These are phyloP conservation scores for Aegilops tauschii DNA, from an alignment of 176 grass and related monocot genomes.

Conservation along the genomic window DNA sequence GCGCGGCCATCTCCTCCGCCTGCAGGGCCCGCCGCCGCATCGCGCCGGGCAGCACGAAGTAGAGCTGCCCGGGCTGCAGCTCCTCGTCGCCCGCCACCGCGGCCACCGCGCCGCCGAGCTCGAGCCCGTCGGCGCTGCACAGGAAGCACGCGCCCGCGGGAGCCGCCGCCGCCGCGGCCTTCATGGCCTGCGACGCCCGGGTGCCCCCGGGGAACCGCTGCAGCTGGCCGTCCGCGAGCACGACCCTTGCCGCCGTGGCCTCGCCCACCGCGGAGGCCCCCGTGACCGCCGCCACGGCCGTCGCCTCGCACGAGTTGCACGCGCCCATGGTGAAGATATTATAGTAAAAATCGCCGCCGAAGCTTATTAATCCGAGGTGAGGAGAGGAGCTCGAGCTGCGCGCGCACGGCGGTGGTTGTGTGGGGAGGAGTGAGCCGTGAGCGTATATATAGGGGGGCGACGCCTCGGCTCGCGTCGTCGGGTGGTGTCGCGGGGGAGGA, in stretches of 20 bases:
- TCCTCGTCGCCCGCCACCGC: conserved; percentile 39
- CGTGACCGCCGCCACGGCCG: conserved; percentile 46
- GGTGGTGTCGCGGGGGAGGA: background rate
- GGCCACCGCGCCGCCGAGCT: conserved; percentile 52
- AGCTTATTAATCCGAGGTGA: background rate
- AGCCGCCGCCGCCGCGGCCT: background rate
- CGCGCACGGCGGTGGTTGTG: background rate
- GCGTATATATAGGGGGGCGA: conserved; percentile 15
- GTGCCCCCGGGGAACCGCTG: conserved; percentile 60
- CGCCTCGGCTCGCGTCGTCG: background rate
- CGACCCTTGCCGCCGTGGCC: conserved; percentile 52
- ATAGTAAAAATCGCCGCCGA: background rate
- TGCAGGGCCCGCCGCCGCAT: conserved; percentile 62
- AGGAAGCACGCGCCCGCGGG: conserved; percentile 41
- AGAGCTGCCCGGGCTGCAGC: conserved; percentile 84
- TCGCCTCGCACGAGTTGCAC: conserved; percentile 79
- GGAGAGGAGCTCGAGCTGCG: background rate
- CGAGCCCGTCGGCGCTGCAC: conserved; percentile 77
- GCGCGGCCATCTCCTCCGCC: conserved; percentile 80
- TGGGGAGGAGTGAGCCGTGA: conserved; percentile 10
- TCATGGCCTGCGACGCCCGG: conserved; percentile 54
- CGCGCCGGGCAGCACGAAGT: conserved; percentile 75
- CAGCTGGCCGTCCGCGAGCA: conserved; percentile 58
- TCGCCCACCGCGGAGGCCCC: background rate
- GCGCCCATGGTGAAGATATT: conserved; percentile 36